Evolutionary conservation across 2,329 filamentous ascomycete species (phyloP).

Genomic region (Thielaviopsis punctulata): DNA sequence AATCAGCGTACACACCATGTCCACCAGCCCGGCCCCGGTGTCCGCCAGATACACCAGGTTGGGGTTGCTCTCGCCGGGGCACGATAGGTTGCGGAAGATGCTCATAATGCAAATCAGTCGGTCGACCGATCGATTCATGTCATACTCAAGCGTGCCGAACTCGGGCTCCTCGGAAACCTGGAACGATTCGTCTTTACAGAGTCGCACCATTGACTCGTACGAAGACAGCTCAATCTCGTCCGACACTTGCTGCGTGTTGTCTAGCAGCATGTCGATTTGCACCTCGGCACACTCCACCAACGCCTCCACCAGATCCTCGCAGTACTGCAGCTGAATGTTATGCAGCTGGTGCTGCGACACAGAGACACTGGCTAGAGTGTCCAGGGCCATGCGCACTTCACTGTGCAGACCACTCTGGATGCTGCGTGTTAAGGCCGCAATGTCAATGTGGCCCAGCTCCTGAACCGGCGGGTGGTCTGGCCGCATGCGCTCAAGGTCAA

Average conservation of each 20-base stretch:
- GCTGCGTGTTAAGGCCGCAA: slow-evolving; percentile 75
- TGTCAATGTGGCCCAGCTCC: slow-evolving; percentile 77
- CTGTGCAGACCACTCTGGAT: slow-evolving; percentile 77
- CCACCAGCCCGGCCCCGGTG: slow-evolving; percentile 58
- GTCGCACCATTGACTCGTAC: slow-evolving; percentile 75
- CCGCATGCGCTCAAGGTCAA: slow-evolving; percentile 48
- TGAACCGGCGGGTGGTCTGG: slow-evolving; percentile 57
- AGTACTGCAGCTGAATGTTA: slow-evolving; percentile 49
- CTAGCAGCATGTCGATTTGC: slow-evolving; percentile 67
- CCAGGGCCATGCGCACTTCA: slow-evolving; percentile 78
- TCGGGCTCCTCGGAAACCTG: slow-evolving; percentile 53
- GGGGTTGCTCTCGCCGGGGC: slow-evolving; percentile 39
- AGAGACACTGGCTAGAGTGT: slow-evolving; percentile 56
- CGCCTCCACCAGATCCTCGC: slow-evolving; percentile 77
- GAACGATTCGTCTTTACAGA: slow-evolving; percentile 58
- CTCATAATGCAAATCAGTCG: slow-evolving; percentile 80
- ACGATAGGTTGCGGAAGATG: slow-evolving; percentile 83
- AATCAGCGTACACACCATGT: slow-evolving; percentile 69
- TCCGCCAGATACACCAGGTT: slow-evolving; percentile 65
- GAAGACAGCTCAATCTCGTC: slow-evolving; percentile 68
- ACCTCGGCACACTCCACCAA: slow-evolving; percentile 83
- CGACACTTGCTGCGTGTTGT: slow-evolving; percentile 70
- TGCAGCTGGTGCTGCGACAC: slow-evolving; percentile 47
- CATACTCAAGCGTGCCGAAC: slow-evolving; percentile 62
- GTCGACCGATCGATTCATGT: slow-evolving; percentile 74